Conservation (phyloP, 192 early-diverging fungal genomes). For the Gigaspora rosea region DNA sequence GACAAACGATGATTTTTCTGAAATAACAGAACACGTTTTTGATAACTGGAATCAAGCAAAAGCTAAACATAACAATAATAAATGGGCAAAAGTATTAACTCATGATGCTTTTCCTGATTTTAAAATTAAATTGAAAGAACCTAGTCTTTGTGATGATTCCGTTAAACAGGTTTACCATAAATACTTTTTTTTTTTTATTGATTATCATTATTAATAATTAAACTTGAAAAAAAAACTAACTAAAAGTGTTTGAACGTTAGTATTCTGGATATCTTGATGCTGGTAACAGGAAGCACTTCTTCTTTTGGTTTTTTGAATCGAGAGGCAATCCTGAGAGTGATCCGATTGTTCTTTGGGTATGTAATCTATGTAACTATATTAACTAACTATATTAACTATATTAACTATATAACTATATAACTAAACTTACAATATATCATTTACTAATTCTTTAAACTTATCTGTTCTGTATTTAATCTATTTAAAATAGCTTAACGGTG, state of each 20-base stretch:
- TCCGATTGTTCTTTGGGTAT: constrained; percentile 70
- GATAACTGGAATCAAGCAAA: too few species aligned
- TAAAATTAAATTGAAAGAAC: constrained; percentile 73
- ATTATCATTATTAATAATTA: too few species aligned
- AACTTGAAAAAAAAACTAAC: background rate
- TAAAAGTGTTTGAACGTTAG: constrained; percentile 34
- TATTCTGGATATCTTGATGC: constrained; percentile 79
- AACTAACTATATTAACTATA: background rate
- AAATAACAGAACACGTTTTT: too few species aligned
- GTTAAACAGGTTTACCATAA: constrained; percentile 73
- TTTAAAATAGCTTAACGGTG: constrained; percentile 66
- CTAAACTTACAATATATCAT: background rate
- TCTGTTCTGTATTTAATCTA: background rate
- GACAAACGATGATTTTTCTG: too few species aligned
- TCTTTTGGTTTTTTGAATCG: constrained; percentile 98
- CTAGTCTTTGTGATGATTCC: constrained; percentile 80
- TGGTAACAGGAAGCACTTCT: constrained; percentile 77
- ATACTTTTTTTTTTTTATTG: too few species aligned
- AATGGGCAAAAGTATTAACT: constrained; percentile 42
- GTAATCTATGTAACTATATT: background rate
- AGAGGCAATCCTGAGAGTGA: constrained; percentile 71
- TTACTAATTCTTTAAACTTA: background rate
- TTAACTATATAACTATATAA: background rate
- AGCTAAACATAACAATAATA: background rate
- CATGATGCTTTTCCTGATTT: constrained; percentile 72